These are phyloP conservation scores for Avena sativa DNA, from an alignment of 176 grass and related monocot genomes.

Conservation along the genomic window DNA sequence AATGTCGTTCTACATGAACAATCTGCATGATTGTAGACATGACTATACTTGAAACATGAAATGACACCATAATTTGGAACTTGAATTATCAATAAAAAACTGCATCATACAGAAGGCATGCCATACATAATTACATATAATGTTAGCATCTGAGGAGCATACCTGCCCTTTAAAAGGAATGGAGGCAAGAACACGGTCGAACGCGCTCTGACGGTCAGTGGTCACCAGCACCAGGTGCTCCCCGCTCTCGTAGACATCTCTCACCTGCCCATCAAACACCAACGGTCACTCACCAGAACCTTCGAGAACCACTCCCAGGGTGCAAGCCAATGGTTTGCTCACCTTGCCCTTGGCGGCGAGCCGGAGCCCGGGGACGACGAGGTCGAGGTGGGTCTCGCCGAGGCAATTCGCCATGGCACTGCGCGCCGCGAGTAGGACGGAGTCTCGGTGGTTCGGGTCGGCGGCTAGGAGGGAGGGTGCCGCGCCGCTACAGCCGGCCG, in stretches of 20 bases:
- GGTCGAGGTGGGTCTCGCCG: slow-evolving; percentile 79
- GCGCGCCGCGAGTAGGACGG: slow-evolving; percentile 60
- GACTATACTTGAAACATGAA: background rate
- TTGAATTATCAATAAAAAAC: background rate
- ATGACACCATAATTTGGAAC: background rate
- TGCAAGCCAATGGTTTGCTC: too few species aligned
- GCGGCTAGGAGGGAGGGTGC: slow-evolving; percentile 53
- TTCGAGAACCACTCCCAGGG: background rate
- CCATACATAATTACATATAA: background rate
- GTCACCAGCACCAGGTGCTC: slow-evolving; percentile 90
- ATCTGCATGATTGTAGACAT: background rate
- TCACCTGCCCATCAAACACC: slow-evolving; percentile 59
- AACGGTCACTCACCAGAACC: background rate
- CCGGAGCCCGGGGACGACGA: slow-evolving; percentile 64
- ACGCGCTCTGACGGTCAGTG: slow-evolving; percentile 92
- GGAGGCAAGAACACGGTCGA: slow-evolving; percentile 89
- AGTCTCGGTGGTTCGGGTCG: slow-evolving; percentile 59
- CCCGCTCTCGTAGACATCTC: slow-evolving; percentile 90
- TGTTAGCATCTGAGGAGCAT: background rate
- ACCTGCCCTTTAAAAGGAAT: slow-evolving; percentile 99
- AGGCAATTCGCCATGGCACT: slow-evolving; percentile 64
- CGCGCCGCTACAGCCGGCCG: slow-evolving; percentile 1
- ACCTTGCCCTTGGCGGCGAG: slow-evolving; percentile 84
- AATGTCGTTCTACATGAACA: background rate
- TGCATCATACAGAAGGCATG: background rate